Conservation (phyloP, 2,329 filamentous ascomycete species). For the Cladosporium velox region DNA sequence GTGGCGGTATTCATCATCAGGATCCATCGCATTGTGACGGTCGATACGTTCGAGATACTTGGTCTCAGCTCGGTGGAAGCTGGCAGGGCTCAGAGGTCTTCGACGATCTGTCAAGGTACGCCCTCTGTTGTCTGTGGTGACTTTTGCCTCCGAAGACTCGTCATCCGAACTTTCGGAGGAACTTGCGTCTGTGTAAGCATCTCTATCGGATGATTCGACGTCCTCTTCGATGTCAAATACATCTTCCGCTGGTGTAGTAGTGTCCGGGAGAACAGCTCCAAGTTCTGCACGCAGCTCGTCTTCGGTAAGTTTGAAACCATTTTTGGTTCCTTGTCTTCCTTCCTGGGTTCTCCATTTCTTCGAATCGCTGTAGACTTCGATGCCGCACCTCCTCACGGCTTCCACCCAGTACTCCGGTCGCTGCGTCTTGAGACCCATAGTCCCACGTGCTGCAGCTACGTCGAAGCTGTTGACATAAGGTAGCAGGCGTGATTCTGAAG, state of each 20-base stretch:
- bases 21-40: slow-evolving; percentile 43
- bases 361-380: slow-evolving; percentile 49
- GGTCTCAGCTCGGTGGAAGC: slow-evolving; percentile 39
- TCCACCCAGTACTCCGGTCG: slow-evolving; percentile 54
- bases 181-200: slow-evolving; percentile 26
- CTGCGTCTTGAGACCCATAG: slow-evolving; percentile 54
- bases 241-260: neutral
- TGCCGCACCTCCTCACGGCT: slow-evolving; percentile 53
- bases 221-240: slow-evolving; percentile 46
- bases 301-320: slow-evolving; percentile 36
- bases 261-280: slow-evolving; percentile 20
- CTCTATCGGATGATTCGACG: slow-evolving; percentile 42
- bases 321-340: slow-evolving; percentile 31
- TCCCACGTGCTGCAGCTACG: slow-evolving; percentile 56
- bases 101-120: slow-evolving; percentile 13
- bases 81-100: slow-evolving; percentile 25
- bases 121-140: neutral
- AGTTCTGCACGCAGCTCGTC: slow-evolving; percentile 48
- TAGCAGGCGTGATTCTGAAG: slow-evolving; percentile 33
- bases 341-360: slow-evolving; percentile 30
- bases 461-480: slow-evolving; percentile 43
- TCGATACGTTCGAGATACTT: slow-evolving; percentile 53
- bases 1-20: slow-evolving; percentile 50
- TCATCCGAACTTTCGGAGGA: slow-evolving; percentile 19
- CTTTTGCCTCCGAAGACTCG: neutral